Base-by-base conservation (phyloP, 495 filamentous ascomycete genomes). In the Parachaetomium inaequale region DNA sequence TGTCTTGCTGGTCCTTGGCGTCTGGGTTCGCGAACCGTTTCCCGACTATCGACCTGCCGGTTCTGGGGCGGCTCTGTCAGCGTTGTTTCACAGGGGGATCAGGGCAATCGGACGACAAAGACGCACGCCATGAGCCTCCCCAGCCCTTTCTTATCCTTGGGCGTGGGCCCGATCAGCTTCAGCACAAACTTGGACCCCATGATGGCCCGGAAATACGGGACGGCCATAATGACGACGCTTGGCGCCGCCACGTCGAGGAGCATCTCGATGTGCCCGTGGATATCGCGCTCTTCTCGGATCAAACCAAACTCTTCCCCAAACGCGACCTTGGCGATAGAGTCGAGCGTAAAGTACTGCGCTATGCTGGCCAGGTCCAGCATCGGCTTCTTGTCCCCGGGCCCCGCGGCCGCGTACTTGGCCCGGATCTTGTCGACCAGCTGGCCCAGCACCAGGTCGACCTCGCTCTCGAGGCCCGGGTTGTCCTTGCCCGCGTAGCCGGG, bases 121-220 rank as follows among this genome's bases (percentile, higher is more conserved):
- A 43, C 53, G 4, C 17, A 56, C 54, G 14, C 38, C 65, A 71
- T 75, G 58, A 79, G 77, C 74, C 46, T 73, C 43, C 70, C 69
- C 59, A 68, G 51, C 3, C 67, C 81, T 38, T 66, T 75, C 64
- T 81, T 66, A 51, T 87, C 83, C 11, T 78, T 77, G 1, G 79
- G 77, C 42, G 76, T 84, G 0, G 85, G 85, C 12, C 87, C 81
- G 15, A 86, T 72, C 59, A 81, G 78, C 45, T 77, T 81, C 43
- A 74, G 64, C n/a, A 86, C 79, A 52, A 86, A 31, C 57, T 76
- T 79, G 8, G 67, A 70, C 14, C 63, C 58, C 19, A 78, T 51
- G 23, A 76, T 63, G 25, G 58, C 81, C 57, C 86, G 26, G 61
- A 75, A 79, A 25, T 63, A 63, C 25, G 66, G 52, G 8, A 77